These are phyloP conservation scores for Chrysoporthe cubensis DNA, from an alignment of 2,329 filamentous ascomycete species.

Conservation along the genomic window DNA sequence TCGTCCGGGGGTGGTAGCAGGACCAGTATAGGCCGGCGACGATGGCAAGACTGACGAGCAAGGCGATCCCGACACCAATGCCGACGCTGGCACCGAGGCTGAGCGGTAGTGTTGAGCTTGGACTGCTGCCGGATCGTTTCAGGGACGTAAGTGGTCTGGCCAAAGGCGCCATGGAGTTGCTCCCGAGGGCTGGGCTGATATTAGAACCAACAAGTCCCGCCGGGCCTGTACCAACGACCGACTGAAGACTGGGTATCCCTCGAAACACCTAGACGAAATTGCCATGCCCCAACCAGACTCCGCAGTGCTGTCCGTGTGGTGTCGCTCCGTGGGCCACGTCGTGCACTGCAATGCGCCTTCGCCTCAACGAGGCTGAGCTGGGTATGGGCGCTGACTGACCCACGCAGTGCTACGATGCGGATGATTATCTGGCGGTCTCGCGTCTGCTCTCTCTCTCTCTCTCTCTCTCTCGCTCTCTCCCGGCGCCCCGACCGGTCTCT, in stretches of 20 bases:
- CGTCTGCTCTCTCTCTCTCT: neutral
- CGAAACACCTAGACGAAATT: constrained; percentile 14
- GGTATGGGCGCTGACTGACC: constrained; percentile 5
- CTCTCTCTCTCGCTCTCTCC: neutral
- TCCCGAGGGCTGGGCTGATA: neutral
- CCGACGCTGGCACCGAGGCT: constrained; percentile 18
- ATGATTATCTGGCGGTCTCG: neutral
- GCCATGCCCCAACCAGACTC: constrained; percentile 15
- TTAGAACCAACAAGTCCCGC: constrained; percentile 4
- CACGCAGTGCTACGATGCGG: neutral
- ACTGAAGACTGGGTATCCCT: neutral
- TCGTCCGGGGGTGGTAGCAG: constrained; percentile 8
- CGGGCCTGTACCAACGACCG: neutral
- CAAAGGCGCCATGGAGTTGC: constrained; percentile 14
- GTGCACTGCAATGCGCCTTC: constrained; percentile 12
- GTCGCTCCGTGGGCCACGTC: constrained; percentile 7
- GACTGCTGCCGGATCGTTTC: constrained; percentile 8
- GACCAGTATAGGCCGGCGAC: constrained; percentile 14
- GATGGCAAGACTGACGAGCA: constrained; percentile 18
- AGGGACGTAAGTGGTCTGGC: neutral
- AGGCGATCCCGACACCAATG: constrained; percentile 15
- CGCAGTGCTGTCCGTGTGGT: constrained; percentile 2
- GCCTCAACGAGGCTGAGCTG: constrained; percentile 14
- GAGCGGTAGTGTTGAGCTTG: neutral
- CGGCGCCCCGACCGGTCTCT: neutral